Percentiles rank a stretch among this genome's conserved stretches.
These are phyloP conservation scores for Termitomyces sp. DNA, from an alignment of 768 basidiomycete genomes.

Conservation along the genomic window DNA sequence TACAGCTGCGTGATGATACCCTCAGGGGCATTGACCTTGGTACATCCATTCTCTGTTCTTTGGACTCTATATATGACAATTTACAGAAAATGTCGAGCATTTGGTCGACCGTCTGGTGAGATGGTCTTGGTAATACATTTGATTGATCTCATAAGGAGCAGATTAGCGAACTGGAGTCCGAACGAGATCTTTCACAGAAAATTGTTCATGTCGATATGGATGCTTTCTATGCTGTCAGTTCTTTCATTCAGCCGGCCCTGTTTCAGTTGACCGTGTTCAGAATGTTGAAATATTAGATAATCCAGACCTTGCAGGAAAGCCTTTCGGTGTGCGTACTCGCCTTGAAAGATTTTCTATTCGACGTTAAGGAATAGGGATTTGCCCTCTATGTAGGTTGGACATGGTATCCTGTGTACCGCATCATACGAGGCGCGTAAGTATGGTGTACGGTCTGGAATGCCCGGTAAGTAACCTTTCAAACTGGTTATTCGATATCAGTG, in stretches of 20 bases:
- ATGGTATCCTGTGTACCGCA: conserved; percentile 82
- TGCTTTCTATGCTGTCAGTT: conserved; percentile 70
- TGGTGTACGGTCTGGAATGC: conserved; percentile 93
- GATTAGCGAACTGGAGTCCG: conserved; percentile 68
- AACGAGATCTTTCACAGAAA: conserved; percentile 72
- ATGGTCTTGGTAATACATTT: not conserved
- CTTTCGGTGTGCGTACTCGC: conserved; percentile 54
- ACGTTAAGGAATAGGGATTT: not conserved
- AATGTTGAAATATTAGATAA: conserved; percentile 70
- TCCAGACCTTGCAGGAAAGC: conserved; percentile 59
- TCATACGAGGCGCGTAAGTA: conserved; percentile 90
- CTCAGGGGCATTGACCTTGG: conserved; percentile 51
- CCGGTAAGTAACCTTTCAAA: conserved; percentile 41
- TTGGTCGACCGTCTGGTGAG: conserved; percentile 68
- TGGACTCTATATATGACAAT: not conserved
- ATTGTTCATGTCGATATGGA: conserved; percentile 98
- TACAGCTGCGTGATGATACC: conserved; percentile 57
- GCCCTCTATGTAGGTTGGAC: conserved; percentile 53
- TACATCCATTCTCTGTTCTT: conserved; percentile 22
- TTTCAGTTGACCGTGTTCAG: conserved; percentile 15
- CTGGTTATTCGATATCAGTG: not conserved
- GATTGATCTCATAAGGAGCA: conserved; percentile 15
- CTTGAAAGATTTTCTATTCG: conserved; percentile 6
- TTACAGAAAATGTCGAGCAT: conserved; percentile 52
- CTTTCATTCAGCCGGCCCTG: not conserved